Conservation (phyloP, 805 yeast genomes). For the Ogataea ganodermae region DNA sequence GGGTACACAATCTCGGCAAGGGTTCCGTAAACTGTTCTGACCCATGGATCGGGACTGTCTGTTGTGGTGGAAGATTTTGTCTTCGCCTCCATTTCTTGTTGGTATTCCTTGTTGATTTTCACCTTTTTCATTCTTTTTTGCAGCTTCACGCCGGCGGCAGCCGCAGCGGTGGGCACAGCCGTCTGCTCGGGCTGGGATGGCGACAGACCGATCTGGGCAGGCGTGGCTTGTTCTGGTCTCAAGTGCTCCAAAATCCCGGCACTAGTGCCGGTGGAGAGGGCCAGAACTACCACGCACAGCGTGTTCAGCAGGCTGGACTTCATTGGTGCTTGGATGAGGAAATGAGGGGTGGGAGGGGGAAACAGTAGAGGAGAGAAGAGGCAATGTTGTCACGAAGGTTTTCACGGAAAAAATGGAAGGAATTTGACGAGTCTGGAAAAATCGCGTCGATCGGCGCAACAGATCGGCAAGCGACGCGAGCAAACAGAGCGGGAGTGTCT, state of each 20-base stretch:
- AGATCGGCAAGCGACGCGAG: too few species aligned
- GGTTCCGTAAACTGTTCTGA: conserved; percentile 63
- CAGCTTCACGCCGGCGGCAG: neutral
- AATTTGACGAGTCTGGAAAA: too few species aligned
- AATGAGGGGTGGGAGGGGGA: neutral
- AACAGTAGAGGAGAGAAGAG: neutral
- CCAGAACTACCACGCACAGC: conserved; percentile 6
- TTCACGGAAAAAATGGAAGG: too few species aligned
- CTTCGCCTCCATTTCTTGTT: conserved; percentile 15
- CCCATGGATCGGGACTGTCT: conserved; percentile 65
- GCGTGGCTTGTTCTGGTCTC: conserved; percentile 5
- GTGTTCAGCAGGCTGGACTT: conserved; percentile 5
- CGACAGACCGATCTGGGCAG: neutral
- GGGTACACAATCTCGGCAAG: conserved; percentile 63
- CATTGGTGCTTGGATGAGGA: neutral
- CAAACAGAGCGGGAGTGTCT: too few species aligned
- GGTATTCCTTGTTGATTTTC: conserved; percentile 29
- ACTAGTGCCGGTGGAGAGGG: conserved; percentile 1
- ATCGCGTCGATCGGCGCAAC: too few species aligned
- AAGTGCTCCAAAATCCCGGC: conserved; percentile 1
- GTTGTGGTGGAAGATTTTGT: conserved; percentile 17
- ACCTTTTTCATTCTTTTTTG: conserved; percentile 26
- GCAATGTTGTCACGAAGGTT: too few species aligned
- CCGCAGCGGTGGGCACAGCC: conserved; percentile 5
- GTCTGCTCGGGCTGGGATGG: neutral